phyloP scores from a whole-genome alignment of 345 rosid species.

The Linum usitatissimum region DNA sequence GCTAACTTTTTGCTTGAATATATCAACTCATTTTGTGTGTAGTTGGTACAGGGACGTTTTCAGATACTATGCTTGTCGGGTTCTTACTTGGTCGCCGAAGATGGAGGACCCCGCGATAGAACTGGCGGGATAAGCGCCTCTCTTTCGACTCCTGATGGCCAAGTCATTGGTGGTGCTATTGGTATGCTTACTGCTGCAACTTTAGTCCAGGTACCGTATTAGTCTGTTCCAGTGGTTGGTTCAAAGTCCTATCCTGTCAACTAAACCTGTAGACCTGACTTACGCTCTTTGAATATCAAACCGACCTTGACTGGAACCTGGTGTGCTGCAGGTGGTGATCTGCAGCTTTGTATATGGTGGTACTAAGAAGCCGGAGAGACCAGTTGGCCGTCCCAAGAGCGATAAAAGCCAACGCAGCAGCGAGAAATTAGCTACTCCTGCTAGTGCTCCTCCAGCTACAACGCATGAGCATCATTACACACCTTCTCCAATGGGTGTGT shows the following conservation, averaged over 20 bases:
- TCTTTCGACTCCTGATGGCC: conserved; percentile 85
- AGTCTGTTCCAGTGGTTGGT: too few species aligned
- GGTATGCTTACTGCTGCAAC: conserved; percentile 71
- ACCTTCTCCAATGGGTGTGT: conserved; percentile 37
- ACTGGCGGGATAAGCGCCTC: conserved; percentile 93
- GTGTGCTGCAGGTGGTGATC: conserved; percentile 58
- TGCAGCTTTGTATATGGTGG: conserved; percentile 80
- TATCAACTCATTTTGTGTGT: conserved; percentile 21
- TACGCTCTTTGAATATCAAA: too few species aligned
- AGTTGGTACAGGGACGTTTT: conserved; percentile 60
- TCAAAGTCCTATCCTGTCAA: too few species aligned
- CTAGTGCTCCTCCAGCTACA: conserved; percentile 25
- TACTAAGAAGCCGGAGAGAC: conserved; percentile 50
- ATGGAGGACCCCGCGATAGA: conserved; percentile 64
- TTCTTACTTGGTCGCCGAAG: conserved; percentile 82
- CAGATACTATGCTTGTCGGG: conserved; percentile 95
- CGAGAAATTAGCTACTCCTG: conserved; percentile 20
- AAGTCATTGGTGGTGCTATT: conserved; percentile 81
- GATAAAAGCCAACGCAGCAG: conserved; percentile 31
- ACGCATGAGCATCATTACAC: conserved; percentile 27
- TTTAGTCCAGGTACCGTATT: conserved; percentile 57
- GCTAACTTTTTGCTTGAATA: neutral
- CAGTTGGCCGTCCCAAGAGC: conserved; percentile 29
- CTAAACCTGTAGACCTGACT: too few species aligned
- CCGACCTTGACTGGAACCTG: neutral